Evolutionary conservation across 805 yeast species (phyloP), one percentile per base, ranked within the genome.

Genomic region (Candida ficus): DNA sequence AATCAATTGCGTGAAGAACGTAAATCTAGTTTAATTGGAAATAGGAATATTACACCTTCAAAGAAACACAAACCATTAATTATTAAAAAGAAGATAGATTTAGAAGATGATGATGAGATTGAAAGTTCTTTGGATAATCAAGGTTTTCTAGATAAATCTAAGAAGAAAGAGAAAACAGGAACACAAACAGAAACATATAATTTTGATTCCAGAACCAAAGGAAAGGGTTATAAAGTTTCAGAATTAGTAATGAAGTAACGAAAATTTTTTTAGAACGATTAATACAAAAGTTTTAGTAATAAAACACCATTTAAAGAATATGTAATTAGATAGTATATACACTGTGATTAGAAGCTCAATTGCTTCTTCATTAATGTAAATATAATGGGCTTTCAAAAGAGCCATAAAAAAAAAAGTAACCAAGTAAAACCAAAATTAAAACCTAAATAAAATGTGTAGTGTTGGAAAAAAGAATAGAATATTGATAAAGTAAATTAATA

Each of bases 171-270:
- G 27, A 35, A 10, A 39, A 21, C 7, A 40, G 30, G 29, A 6
- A 48, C 53, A 13, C 49, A 46, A 29, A 50, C 54, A 1, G 45
- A 38, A 29, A 50, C 54, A 3, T 50, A 50, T 27, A 39, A 48
- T 36, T 50, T 45, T 26, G 27, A 13, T n/a, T 41, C 26, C 4
- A 17, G 10, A 10, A 33, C 39, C 11, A n/a, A 18, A 12, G 22
- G 14, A 17, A 33, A 26, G 11, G 33, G 44, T 7, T 31, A 37
- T 6, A 36, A 41, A 20, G 31, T 49, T 7, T 43, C 50, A 3
- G 39, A 47, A 13, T 5, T 26, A 26, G n/a, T 26, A 26, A 28
- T 16, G 30, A 28, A 28, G 13, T 28, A 28, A 28, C 14, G 19
- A 28, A n/a, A 13, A 26, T 26, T 10, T 23, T 4, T 13, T 23